Conservation (phyloP, 805 yeast species). For the Yamadazyma philogaea region DNA sequence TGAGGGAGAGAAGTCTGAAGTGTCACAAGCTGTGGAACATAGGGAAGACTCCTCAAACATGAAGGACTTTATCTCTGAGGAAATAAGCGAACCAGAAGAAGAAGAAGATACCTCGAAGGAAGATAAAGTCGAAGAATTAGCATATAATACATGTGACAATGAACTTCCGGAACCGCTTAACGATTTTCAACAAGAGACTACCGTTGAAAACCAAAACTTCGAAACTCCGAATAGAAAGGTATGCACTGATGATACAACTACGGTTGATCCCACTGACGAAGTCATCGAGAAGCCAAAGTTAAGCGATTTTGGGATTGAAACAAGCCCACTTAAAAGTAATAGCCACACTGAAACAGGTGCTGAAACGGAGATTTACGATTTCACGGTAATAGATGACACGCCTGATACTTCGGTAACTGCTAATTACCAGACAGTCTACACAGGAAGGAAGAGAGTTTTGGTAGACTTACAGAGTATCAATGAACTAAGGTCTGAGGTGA, state of each 20-base stretch:
- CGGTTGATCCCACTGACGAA: not conserved
- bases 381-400: not conserved
- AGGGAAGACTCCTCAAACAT: not conserved
- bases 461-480: constrained; percentile 59
- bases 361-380: not conserved
- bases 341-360: not conserved
- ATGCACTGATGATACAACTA: not conserved
- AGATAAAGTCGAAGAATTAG: not conserved
- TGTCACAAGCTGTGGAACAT: not conserved
- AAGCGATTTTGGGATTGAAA: not conserved
- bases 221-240: not conserved
- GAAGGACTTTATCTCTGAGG: no score
- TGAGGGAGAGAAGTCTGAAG: constrained; percentile 1
- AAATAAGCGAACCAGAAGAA: constrained; percentile 1
- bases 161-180: no score
- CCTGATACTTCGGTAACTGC: not conserved
- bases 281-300: not conserved
- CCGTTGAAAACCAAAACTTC: no score
- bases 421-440: not conserved
- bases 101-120: constrained; percentile 2
- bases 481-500: constrained; percentile 52
- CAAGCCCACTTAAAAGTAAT: not conserved
- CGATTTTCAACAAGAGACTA: no score
- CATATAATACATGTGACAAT: no score
- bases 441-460: constrained; percentile 18